Conservation (phyloP, 108 stramenopile species). For the Fragilariopsis cylindrus region DNA sequence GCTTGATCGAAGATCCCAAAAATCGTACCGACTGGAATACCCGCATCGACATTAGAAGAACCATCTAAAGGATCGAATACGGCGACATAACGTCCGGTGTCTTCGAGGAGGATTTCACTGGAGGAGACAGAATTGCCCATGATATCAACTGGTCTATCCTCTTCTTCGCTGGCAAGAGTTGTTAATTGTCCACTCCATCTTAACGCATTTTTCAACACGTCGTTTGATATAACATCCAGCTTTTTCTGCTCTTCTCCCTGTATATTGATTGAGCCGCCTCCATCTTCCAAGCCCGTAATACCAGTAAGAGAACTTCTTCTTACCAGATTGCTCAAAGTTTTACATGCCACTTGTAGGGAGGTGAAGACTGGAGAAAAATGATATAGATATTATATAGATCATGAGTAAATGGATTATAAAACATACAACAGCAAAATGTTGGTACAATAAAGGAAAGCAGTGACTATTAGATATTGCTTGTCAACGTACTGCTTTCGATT, state of each 20-base stretch:
- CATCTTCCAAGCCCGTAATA: conserved; percentile 42
- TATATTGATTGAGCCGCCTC: conserved; percentile 63
- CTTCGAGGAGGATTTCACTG: conserved; percentile 34
- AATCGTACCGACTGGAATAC: conserved; percentile 93
- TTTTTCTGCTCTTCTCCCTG: conserved; percentile 84
- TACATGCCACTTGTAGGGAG: conserved; percentile 83
- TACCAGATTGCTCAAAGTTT: conserved; percentile 83
- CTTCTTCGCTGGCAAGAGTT: conserved; percentile 59
- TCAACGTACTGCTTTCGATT: conserved; percentile 43
- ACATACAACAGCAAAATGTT: background rate
- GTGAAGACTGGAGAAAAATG: conserved; percentile 40
- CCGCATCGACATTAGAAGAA: conserved; percentile 91
- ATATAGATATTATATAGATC: background rate
- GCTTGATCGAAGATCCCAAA: conserved; percentile 74
- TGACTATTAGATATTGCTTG: background rate
- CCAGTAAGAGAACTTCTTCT: conserved; percentile 26
- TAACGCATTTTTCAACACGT: conserved; percentile 87
- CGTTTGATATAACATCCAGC: conserved; percentile 92
- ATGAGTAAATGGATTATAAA: background rate
- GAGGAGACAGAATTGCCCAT: conserved; percentile 23
- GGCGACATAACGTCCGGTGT: conserved; percentile 51
- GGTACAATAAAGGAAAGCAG: background rate
- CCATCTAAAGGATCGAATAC: conserved; percentile 96
- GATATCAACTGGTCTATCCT: conserved; percentile 58
- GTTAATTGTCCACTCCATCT: conserved; percentile 60